Percentiles rank a stretch among this genome's conserved stretches.
Evolutionary conservation across 2,329 filamentous ascomycete genomes (phyloP).

Genomic region (Gyromitra esculenta): DNA sequence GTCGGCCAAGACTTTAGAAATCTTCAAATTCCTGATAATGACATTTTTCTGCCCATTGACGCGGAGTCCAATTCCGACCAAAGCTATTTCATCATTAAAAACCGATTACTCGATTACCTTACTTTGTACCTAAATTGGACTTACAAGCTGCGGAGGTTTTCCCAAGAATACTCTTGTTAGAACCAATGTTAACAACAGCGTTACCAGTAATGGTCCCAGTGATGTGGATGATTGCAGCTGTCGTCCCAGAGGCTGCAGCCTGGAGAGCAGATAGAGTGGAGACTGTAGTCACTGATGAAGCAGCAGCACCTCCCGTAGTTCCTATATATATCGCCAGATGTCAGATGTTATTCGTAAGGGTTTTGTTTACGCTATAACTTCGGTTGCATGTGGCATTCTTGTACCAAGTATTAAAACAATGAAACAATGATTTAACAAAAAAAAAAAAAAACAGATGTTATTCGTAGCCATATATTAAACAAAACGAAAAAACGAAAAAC

Average conservation of each 20-base stretch:
- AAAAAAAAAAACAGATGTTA: too few species aligned
- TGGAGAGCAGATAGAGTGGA: slow-evolving; percentile 65
- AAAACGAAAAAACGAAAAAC: too few species aligned
- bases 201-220: slow-evolving; percentile 63
- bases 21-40: slow-evolving; percentile 71
- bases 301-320: slow-evolving; percentile 67
- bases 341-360: slow-evolving; percentile 2
- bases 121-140: neutral
- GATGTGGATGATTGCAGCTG: slow-evolving; percentile 64
- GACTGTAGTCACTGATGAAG: slow-evolving; percentile 67
- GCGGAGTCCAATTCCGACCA: slow-evolving; percentile 66
- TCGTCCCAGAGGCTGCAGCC: slow-evolving; percentile 64
- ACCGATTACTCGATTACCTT: neutral
- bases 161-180: slow-evolving; percentile 67
- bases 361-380: too few species aligned
- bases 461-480: too few species aligned
- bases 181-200: slow-evolving; percentile 62
- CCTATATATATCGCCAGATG: slow-evolving; percentile 57
- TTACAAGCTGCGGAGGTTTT: slow-evolving; percentile 58
- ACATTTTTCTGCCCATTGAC: slow-evolving; percentile 68
- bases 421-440: too few species aligned
- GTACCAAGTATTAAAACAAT: too few species aligned
- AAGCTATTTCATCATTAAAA: slow-evolving; percentile 54
- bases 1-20: slow-evolving; percentile 67
- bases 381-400: too few species aligned